A percentile compares a stretch with the other conserved stretches of the same genome.
These are phyloP conservation scores for Phytophthora agathidicida DNA, from an alignment of 352 stramenopile genomes.

Conservation along the genomic window DNA sequence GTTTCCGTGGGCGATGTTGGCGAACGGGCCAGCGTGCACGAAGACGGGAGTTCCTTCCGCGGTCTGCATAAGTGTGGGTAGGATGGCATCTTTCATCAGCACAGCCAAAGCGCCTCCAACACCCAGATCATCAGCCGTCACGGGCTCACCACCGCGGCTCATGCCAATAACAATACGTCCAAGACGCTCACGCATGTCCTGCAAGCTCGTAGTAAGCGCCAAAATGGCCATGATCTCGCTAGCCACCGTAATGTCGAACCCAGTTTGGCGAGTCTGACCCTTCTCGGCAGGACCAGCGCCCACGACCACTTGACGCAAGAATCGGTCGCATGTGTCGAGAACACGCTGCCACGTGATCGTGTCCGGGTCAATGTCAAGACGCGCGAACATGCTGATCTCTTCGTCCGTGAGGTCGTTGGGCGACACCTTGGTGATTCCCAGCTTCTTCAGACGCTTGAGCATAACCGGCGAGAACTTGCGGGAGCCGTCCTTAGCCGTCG, in stretches of 20 bases:
- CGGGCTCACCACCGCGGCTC: conserved; percentile 73
- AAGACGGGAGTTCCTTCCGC: conserved; percentile 96
- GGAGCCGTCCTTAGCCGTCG: conserved; percentile 80
- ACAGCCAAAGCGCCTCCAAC: conserved; percentile 96
- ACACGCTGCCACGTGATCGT: conserved; percentile 95
- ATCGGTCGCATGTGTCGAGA: conserved; percentile 97
- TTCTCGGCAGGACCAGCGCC: conserved; percentile 93
- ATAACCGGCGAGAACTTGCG: conserved; percentile 92
- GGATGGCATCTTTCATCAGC: conserved; percentile 98
- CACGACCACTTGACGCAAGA: conserved; percentile 92
- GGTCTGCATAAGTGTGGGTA: conserved; percentile 98
- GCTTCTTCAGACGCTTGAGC: conserved; percentile 93
- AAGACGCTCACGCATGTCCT: conserved; percentile 94
- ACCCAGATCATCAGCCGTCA: conserved; percentile 98
- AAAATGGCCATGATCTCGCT: conserved; percentile 99
- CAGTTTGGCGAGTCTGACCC: conserved; percentile 70
- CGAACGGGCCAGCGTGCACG: conserved; percentile 98
- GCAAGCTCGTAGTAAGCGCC: conserved; percentile 93
- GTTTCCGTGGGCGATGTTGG: conserved; percentile 98
- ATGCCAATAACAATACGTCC: conserved; percentile 95
- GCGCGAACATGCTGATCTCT: conserved; percentile 92
- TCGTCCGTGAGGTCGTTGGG: conserved; percentile 95
- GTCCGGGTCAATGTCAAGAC: conserved; percentile 95
- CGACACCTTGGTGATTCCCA: conserved; percentile 93
- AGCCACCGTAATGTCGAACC: conserved; percentile 93